A percentile compares a stretch with the other conserved stretches of the same genome.
Evolutionary conservation across 495 filamentous ascomycete species (phyloP).

Genomic region (Aspergillus ostianus): DNA sequence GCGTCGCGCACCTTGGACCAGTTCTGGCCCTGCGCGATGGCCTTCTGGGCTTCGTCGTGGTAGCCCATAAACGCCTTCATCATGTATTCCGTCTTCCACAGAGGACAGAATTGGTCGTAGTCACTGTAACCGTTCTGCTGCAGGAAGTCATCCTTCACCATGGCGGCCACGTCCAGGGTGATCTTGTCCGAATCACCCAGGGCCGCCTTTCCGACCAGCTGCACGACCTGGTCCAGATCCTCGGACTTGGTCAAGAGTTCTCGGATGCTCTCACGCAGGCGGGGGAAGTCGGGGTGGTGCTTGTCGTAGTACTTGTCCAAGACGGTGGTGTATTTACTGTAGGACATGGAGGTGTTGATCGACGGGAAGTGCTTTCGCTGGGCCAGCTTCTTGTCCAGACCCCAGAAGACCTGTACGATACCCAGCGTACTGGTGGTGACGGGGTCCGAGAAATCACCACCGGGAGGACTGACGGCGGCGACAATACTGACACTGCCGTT

Average conservation of each 20-base stretch:
- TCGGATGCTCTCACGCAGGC: constrained; percentile 85
- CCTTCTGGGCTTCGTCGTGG: constrained; percentile 97
- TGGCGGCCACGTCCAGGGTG: constrained; percentile 83
- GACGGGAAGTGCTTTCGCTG: constrained; percentile 99
- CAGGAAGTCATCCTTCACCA: constrained; percentile 98
- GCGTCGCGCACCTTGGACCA: constrained; percentile 92
- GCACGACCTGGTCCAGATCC: constrained; percentile 97
- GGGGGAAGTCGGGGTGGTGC: constrained; percentile 89
- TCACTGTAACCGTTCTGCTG: constrained; percentile 99
- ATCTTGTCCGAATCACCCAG: constrained; percentile 98
- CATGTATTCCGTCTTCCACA: constrained; percentile 99
- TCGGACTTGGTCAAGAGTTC: constrained; percentile 92
- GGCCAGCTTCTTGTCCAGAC: constrained; percentile 97
- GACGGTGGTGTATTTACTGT: constrained; percentile 90
- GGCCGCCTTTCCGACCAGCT: constrained; percentile 96
- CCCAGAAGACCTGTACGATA: constrained; percentile 99
- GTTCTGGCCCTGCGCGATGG: constrained; percentile 79
- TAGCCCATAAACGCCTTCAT: constrained; percentile 99
- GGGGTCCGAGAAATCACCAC: constrained; percentile 98
- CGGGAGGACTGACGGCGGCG: constrained; percentile 93
- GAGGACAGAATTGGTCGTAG: constrained; percentile 97
- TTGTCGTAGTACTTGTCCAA: constrained; percentile 93
- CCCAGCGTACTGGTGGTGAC: constrained; percentile 91
- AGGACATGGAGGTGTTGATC: constrained; percentile 92
- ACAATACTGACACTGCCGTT: constrained; percentile 95